A percentile compares a stretch with the other conserved stretches of the same genome.
Evolutionary conservation across 768 basidiomycete species (phyloP).

Genomic region (Zangia roseola): DNA sequence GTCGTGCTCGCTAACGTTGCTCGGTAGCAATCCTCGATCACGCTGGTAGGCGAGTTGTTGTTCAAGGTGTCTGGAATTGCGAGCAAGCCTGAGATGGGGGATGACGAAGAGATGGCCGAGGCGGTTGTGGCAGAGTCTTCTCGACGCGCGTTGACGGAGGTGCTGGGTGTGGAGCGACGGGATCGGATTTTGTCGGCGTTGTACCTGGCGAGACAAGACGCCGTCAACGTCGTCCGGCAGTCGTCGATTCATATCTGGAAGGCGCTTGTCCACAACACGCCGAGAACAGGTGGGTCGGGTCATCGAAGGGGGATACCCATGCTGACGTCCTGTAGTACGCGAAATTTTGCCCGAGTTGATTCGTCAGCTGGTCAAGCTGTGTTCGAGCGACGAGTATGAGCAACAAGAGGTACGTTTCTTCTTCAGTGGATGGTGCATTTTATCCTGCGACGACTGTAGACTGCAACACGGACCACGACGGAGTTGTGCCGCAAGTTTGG

Average conservation of each 20-base stretch:
- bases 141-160: constrained; percentile 80
- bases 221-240: constrained; percentile 84
- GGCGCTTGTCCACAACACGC: constrained; percentile 93
- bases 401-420: constrained; percentile 74
- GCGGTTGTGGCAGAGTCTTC: constrained; percentile 72
- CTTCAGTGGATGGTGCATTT: constrained; percentile 1
- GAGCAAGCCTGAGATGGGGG: constrained; percentile 76
- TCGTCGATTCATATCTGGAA: constrained; percentile 98
- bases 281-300: constrained; percentile 78
- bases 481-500: constrained; percentile 96
- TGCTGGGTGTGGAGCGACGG: constrained; percentile 83
- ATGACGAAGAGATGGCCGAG: constrained; percentile 68
- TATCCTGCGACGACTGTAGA: constrained; percentile 53
- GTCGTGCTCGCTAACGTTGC: too few relatives aligned
- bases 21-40: constrained; percentile 86
- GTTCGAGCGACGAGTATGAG: constrained; percentile 78
- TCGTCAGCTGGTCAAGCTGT: constrained; percentile 69
- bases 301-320: too few relatives aligned
- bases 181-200: constrained; percentile 89
- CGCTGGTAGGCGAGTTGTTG: constrained; percentile 90
- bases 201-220: constrained; percentile 92
- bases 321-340: constrained; percentile 51
- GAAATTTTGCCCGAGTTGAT: constrained; percentile 90
- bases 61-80: constrained; percentile 98
- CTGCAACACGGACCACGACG: constrained; percentile 80